phyloP scores from a whole-genome alignment of 2,329 filamentous ascomycete genomes.

The Penicillium sp. region DNA sequence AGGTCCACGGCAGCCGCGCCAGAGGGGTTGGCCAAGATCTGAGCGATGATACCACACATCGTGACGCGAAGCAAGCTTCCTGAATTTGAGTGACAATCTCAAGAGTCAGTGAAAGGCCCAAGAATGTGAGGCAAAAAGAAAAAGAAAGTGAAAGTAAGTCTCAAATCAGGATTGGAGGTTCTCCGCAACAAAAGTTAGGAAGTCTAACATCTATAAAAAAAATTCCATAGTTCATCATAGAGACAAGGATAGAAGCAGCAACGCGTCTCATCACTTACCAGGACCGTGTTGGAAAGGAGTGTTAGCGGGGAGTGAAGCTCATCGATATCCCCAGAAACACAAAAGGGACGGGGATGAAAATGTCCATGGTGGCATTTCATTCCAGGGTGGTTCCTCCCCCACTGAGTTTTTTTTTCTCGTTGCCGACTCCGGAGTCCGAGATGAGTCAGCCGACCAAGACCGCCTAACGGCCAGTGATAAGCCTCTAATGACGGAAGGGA shows the following conservation, averaged over 20 bases:
- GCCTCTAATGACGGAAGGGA: neutral
- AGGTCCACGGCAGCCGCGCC: constrained; percentile 55
- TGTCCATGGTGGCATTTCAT: constrained; percentile 14
- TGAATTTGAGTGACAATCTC: constrained; percentile 3
- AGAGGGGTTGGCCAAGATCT: constrained; percentile 54
- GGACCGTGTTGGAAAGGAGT: constrained; percentile 8
- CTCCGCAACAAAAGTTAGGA: constrained; percentile 41
- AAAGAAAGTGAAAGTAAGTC: constrained; percentile 4
- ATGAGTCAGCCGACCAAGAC: constrained; percentile 8
- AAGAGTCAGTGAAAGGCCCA: neutral
- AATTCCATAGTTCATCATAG: constrained; percentile 39
- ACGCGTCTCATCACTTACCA: constrained; percentile 10
- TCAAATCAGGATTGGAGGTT: constrained; percentile 31
- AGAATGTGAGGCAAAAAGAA: constrained; percentile 4
- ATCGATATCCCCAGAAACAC: constrained; percentile 14
- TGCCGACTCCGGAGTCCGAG: constrained; percentile 2
- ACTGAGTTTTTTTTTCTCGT: constrained; percentile 19
- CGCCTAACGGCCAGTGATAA: neutral
- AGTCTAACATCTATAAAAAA: constrained; percentile 47
- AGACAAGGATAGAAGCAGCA: constrained; percentile 11
- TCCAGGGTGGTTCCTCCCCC: constrained; percentile 14
- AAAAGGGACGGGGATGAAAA: constrained; percentile 15
- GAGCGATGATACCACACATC: constrained; percentile 59
- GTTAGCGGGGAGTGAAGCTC: constrained; percentile 16
- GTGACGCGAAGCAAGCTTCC: constrained; percentile 24